Conservation (phyloP, 768 basidiomycete species). For the Agaricus blazei region DNA sequence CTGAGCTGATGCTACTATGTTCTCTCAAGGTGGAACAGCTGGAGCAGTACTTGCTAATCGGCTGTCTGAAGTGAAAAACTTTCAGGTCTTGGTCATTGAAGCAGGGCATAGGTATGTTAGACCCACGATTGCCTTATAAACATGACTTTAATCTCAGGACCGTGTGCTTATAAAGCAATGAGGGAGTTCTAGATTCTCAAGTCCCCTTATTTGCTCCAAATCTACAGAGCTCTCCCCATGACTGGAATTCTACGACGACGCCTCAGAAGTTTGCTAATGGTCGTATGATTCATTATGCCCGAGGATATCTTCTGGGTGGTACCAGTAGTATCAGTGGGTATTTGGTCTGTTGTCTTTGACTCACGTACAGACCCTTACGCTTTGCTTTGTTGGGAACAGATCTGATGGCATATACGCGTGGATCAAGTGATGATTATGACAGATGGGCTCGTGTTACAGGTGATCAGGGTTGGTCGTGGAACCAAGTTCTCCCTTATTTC, state of each 20-base stretch:
- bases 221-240: constrained; percentile 15
- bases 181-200: constrained; percentile 16
- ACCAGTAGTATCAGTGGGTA: constrained; percentile 20
- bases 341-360: background rate
- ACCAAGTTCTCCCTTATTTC: constrained; percentile 23
- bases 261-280: constrained; percentile 18
- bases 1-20: background rate
- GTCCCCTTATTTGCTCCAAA: constrained; percentile 17
- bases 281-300: constrained; percentile 14
- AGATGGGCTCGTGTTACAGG: constrained; percentile 21
- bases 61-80: constrained; percentile 5
- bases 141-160: background rate
- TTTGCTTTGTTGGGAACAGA: constrained; percentile 14
- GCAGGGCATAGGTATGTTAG: constrained; percentile 8
- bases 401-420: constrained; percentile 27
- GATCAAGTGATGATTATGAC: constrained; percentile 24
- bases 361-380: background rate
- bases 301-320: constrained; percentile 26
- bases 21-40: constrained; percentile 6
- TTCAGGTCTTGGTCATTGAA: constrained; percentile 12
- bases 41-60: constrained; percentile 9
- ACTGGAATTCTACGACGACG: constrained; percentile 27
- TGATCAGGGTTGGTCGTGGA: constrained; percentile 31
- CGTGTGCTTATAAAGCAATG: constrained; percentile 12
- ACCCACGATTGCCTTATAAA: background rate